A percentile compares a stretch with the other conserved stretches of the same genome.
phyloP scores from a whole-genome alignment of 345 rosid species.

The Gossypium herbaceum region DNA sequence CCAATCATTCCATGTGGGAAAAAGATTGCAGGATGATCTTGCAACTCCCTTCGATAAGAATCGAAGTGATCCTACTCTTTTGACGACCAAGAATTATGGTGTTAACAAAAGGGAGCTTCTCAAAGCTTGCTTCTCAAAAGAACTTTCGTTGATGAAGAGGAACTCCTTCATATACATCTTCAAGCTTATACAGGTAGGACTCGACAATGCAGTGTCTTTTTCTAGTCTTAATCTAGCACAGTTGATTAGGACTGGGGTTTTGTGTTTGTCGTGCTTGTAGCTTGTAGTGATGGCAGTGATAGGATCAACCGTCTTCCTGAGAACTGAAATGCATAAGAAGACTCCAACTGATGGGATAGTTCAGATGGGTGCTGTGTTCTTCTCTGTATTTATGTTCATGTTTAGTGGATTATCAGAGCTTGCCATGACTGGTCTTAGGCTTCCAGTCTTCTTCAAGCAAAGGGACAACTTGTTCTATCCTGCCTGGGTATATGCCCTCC shows the following conservation, averaged over 20 bases:
- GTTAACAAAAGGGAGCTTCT: constrained; percentile 50
- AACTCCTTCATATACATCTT: constrained; percentile 68
- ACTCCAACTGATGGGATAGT: constrained; percentile 43
- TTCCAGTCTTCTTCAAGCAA: constrained; percentile 84
- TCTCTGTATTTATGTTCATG: constrained; percentile 44
- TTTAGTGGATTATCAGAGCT: constrained; percentile 69
- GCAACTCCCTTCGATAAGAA: constrained; percentile 47
- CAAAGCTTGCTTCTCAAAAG: constrained; percentile 57
- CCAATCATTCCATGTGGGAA: constrained; percentile 53
- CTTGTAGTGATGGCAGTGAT: constrained; percentile 36
- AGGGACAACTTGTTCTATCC: constrained; percentile 74
- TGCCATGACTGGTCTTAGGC: constrained; percentile 64
- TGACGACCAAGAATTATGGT: constrained; percentile 54
- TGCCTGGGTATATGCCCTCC: constrained; percentile 71
- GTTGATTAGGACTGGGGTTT: constrained; percentile 12
- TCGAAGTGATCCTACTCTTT: constrained; percentile 62
- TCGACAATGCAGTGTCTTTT: neutral
- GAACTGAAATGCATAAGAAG: constrained; percentile 54
- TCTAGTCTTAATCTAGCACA: neutral
- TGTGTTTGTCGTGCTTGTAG: constrained; percentile 23
- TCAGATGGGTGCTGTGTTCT: constrained; percentile 63
- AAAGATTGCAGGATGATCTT: constrained; percentile 41
- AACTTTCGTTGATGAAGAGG: constrained; percentile 68
- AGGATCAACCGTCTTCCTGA: constrained; percentile 45
- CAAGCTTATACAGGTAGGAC: constrained; percentile 52